phyloP scores from a whole-genome alignment of 441 rosid species.

The Erodium moschatum region DNA sequence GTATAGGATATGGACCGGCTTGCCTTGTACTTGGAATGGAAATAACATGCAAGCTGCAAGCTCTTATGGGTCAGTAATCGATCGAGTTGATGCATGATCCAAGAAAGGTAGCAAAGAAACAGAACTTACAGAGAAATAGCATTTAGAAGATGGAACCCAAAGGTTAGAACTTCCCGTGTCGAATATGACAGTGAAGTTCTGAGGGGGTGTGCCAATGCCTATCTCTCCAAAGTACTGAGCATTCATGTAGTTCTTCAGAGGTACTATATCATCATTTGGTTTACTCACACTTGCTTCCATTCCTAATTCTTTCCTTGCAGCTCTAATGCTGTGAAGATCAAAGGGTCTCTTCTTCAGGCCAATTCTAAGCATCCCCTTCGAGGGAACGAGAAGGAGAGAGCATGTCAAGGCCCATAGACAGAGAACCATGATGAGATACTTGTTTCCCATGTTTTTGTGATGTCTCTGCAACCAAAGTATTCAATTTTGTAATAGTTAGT shows the following conservation, averaged over 20 bases:
- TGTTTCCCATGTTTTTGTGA: no score
- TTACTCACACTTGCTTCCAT: conserved; percentile 21
- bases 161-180: conserved; percentile 85
- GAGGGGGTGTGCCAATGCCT: conserved; percentile 64
- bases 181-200: conserved; percentile 61
- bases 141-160: conserved; percentile 75
- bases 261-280: conserved; percentile 33
- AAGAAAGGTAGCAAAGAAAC: neutral
- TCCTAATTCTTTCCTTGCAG: conserved; percentile 28
- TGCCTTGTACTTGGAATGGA: conserved; percentile 62
- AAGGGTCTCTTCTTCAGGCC: conserved; percentile 50
- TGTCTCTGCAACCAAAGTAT: no score
- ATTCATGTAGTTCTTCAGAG: conserved; percentile 58
- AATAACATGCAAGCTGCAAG: conserved; percentile 60
- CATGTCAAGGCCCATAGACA: no score
- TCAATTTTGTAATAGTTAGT: no score
- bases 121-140: conserved; percentile 54
- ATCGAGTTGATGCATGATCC: neutral
- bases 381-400: conserved; percentile 38
- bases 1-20: conserved; percentile 49
- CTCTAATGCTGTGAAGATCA: conserved; percentile 32
- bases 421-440: no score
- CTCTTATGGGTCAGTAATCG: neutral
- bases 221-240: conserved; percentile 73
- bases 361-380: conserved; percentile 42